A percentile compares a stretch with the other conserved stretches of the same genome.
Conservation (phyloP, 2,329 filamentous ascomycete species). For the Diplodia scrobiculata region DNA sequence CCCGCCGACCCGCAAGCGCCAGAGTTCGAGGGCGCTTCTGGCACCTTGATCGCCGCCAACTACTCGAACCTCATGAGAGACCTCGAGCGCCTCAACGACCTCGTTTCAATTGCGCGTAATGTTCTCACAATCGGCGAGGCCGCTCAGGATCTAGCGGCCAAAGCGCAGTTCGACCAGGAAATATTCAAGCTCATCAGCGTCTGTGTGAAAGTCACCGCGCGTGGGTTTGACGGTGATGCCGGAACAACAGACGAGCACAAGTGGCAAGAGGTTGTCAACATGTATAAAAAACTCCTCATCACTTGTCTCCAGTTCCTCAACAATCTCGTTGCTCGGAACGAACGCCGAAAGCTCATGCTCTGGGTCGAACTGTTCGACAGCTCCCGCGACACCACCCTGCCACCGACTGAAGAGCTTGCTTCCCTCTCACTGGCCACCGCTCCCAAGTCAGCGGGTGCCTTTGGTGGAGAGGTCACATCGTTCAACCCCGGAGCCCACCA, state of each 20-base stretch:
- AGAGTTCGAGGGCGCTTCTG: slow-evolving; percentile 61
- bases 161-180: slow-evolving; percentile 62
- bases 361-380: slow-evolving; percentile 68
- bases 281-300: slow-evolving; percentile 66
- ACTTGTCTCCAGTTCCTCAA: slow-evolving; percentile 68
- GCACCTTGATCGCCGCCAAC: slow-evolving; percentile 63
- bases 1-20: slow-evolving; percentile 59
- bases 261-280: slow-evolving; percentile 66
- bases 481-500: slow-evolving; percentile 33
- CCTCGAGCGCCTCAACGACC: slow-evolving; percentile 63
- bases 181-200: slow-evolving; percentile 64
- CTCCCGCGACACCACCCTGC: slow-evolving; percentile 47
- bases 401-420: slow-evolving; percentile 33
- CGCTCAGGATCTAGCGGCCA: slow-evolving; percentile 65
- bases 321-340: slow-evolving; percentile 67
- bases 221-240: slow-evolving; percentile 66
- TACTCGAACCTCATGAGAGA: slow-evolving; percentile 62
- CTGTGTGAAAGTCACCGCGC: slow-evolving; percentile 64
- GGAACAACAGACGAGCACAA: slow-evolving; percentile 64
- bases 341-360: slow-evolving; percentile 65
- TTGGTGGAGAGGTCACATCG: slow-evolving; percentile 11
- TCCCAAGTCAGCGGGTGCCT: slow-evolving; percentile 28
- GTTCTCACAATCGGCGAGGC: slow-evolving; percentile 62
- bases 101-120: slow-evolving; percentile 64
- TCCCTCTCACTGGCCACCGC: slow-evolving; percentile 3